Evolutionary conservation across 805 yeast species (phyloP).

Genomic region (Wickerhamomyces pijperi): DNA sequence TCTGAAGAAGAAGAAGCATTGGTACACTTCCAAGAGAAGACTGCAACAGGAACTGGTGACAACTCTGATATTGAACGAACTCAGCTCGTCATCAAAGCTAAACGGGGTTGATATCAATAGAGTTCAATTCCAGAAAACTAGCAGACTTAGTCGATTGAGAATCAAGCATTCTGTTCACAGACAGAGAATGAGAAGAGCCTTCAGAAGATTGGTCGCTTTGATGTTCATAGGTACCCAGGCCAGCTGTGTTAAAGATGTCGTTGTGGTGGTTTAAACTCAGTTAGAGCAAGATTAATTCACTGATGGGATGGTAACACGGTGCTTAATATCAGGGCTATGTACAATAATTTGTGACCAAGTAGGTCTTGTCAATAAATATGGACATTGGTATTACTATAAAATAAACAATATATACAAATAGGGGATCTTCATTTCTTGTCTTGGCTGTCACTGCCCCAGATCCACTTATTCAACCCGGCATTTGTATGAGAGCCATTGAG

Average conservation of each 20-base stretch:
- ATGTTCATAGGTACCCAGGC: not conserved
- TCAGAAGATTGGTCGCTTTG: not conserved
- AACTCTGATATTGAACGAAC: constrained; percentile 10
- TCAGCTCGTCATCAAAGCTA: constrained; percentile 1
- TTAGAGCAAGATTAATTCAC: no score
- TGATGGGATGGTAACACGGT: no score
- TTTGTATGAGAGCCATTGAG: no score
- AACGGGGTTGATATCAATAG: not conserved
- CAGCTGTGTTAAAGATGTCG: not conserved
- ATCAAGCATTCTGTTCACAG: not conserved
- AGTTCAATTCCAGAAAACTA: not conserved
- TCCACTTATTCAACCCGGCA: constrained; percentile 9
- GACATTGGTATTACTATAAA: no score
- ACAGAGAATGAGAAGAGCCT: not conserved
- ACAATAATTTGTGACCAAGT: no score
- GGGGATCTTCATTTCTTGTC: not conserved
- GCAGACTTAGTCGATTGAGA: not conserved
- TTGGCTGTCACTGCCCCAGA: constrained; percentile 15
- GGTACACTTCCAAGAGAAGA: constrained; percentile 1
- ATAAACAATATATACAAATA: not conserved
- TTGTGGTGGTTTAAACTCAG: no score
- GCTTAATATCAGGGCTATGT: no score
- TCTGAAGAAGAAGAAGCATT: constrained; percentile 1
- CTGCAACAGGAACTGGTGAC: constrained; percentile 4
- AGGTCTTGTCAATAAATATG: no score